Evolutionary conservation across 1,284 basidiomycete species (phyloP), one percentile per base, ranked within the genome.

Genomic region (Coniophora puteana): DNA sequence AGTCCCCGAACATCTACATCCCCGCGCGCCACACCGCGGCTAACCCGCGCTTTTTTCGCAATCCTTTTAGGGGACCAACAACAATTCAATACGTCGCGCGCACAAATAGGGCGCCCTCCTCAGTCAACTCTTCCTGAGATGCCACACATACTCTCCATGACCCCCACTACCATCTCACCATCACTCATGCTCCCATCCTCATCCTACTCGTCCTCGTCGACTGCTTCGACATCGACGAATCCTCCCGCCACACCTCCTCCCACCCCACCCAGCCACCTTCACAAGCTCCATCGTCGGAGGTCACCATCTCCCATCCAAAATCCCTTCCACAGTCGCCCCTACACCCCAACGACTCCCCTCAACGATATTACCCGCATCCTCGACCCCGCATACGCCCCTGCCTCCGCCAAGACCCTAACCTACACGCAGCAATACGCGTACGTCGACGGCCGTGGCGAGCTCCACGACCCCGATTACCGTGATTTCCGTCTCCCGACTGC

Each of bases 391-490:
- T 82, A 83, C 62, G 66, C 72, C 43, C 65, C 72, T 4, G 66
- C 66, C 2, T 53, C 52, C 0, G 51, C 62, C 21, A 49, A 36
- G 42, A 43, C 58, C 0, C 4, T 30, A 18, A n/a, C 18, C 2
- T 52, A 3, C 49, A 54, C 34, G 52, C 61, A 29, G 41, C 43
- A 26, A 51, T 53, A 37, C 51, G 45, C 43, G 58, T 83, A 80
- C 52, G 69, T 80, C 46, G 80, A 83, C 65, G 65, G 67, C 57
- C 66, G 71, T 40, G 81, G 80, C 36, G 73, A 78, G 54, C 64
- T 81, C 14, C 80, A 83, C 55, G 80, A 83, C 57, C 81, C 80
- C 21, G 81, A 83, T 55, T 83, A 72, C 62, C 69, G 79, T 48
- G 69, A 79, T 59, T 83, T 83, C 51, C 80, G 76, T 36, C 49